These are phyloP conservation scores for Panellus pusillus DNA, from an alignment of 768 basidiomycete species.

Conservation along the genomic window DNA sequence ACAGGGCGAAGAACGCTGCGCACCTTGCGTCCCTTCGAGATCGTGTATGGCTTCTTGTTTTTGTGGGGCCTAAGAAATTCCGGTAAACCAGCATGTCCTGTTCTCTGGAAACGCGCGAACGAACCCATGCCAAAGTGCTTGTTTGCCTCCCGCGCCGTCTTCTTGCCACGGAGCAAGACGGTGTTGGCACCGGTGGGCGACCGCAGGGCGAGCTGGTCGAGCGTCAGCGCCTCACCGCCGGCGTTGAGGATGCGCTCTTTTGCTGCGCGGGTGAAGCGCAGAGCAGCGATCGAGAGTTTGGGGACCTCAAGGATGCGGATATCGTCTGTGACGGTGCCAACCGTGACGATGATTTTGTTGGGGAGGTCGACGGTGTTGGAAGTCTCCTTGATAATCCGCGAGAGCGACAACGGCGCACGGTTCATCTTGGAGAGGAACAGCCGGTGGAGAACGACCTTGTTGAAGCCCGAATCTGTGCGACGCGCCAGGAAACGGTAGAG, in stretches of 20 bases:
- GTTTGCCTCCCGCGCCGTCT: constrained; percentile 91
- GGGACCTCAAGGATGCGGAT: constrained; percentile 82
- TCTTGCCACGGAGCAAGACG: constrained; percentile 87
- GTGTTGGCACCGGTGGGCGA: constrained; percentile 96
- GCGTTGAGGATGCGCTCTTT: constrained; percentile 94
- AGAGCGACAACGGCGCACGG: constrained; percentile 94
- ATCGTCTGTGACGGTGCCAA: constrained; percentile 95
- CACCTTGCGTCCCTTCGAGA: constrained; percentile 95
- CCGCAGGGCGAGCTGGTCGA: constrained; percentile 95
- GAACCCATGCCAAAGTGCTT: constrained; percentile 96
- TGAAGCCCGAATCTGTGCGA: constrained; percentile 93
- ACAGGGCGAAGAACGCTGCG: constrained; percentile 1
- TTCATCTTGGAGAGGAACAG: constrained; percentile 98
- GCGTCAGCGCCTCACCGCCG: constrained; percentile 91
- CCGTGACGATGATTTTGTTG: constrained; percentile 84
- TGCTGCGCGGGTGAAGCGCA: constrained; percentile 90
- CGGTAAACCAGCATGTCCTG: not conserved
- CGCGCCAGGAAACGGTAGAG: constrained; percentile 99
- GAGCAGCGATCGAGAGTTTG: constrained; percentile 90
- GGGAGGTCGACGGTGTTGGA: constrained; percentile 58
- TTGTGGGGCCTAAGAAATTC: constrained; percentile 74
- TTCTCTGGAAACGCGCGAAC: constrained; percentile 12
- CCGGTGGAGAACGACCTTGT: constrained; percentile 95
- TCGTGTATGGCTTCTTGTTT: constrained; percentile 96
- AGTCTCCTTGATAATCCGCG: constrained; percentile 87